Conservation (phyloP, 148 eudicot genomes). For the Rhododendron mucronatum region DNA sequence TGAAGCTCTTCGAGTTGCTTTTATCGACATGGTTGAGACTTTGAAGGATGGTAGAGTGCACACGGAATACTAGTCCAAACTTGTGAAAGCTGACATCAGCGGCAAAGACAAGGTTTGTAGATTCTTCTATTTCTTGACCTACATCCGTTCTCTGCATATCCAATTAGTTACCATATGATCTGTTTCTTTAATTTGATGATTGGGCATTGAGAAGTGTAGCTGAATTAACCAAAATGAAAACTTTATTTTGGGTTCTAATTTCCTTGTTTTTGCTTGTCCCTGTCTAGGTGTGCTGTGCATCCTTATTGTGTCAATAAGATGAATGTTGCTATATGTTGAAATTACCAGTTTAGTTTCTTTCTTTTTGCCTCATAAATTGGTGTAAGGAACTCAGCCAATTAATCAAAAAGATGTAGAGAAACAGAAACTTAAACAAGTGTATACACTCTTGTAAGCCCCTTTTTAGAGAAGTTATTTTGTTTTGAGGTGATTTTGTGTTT, state of each 20-base stretch:
- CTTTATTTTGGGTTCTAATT: neutral
- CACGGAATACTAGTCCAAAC: slow-evolving; percentile 84
- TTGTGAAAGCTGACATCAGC: slow-evolving; percentile 90
- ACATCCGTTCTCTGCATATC: neutral
- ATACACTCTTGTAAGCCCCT: neutral
- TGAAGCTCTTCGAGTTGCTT: slow-evolving; percentile 97
- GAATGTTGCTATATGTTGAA: neutral
- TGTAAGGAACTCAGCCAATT: neutral
- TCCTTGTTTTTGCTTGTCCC: neutral
- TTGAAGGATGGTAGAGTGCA: slow-evolving; percentile 74
- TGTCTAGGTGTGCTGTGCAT: neutral
- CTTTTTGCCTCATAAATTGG: neutral
- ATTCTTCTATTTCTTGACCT: neutral
- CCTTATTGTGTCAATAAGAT: neutral
- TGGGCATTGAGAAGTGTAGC: neutral
- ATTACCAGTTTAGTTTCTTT: neutral
- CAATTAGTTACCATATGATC: neutral
- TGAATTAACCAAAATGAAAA: neutral
- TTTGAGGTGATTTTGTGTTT: slow-evolving; percentile 2
- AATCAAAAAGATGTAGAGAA: neutral
- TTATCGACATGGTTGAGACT: slow-evolving; percentile 81
- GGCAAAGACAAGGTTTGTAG: slow-evolving; percentile 80
- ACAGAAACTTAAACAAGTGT: neutral
- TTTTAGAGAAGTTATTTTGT: neutral
- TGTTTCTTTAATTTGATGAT: neutral